Percentiles rank a stretch among this genome's conserved stretches.
phyloP scores from a whole-genome alignment of 2,329 filamentous ascomycete genomes.

The Bretziella fagacearum region DNA sequence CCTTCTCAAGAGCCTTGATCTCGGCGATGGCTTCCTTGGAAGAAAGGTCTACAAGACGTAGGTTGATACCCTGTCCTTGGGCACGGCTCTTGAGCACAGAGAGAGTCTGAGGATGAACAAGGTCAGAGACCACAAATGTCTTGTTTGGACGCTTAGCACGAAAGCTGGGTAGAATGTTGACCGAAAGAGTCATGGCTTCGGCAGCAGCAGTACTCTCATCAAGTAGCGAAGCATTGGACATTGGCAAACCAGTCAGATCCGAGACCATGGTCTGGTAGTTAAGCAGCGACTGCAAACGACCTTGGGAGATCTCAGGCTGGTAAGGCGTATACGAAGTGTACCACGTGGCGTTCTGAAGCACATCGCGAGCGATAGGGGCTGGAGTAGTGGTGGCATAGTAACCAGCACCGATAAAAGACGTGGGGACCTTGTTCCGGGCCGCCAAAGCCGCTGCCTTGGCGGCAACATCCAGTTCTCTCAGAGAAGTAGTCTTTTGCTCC shows the following conservation, averaged over 20 bases:
- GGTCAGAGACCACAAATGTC: slow-evolving; percentile 67
- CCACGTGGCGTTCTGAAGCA: slow-evolving; percentile 87
- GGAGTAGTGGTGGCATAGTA: slow-evolving; percentile 81
- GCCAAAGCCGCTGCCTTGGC: slow-evolving; percentile 23
- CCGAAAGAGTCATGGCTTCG: slow-evolving; percentile 86
- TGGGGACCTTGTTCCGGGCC: slow-evolving; percentile 25
- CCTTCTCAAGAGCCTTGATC: slow-evolving; percentile 58
- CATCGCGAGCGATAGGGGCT: slow-evolving; percentile 79
- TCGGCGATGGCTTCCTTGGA: slow-evolving; percentile 41
- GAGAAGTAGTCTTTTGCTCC: slow-evolving; percentile 19
- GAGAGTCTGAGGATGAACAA: slow-evolving; percentile 72
- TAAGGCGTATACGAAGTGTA: slow-evolving; percentile 98
- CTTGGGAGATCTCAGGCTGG: slow-evolving; percentile 94
- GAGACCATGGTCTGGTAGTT: slow-evolving; percentile 92
- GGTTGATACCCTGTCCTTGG: slow-evolving; percentile 74
- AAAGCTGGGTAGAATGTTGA: slow-evolving; percentile 39
- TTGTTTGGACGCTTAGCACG: slow-evolving; percentile 60
- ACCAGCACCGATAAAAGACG: slow-evolving; percentile 69
- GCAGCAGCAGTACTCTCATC: slow-evolving; percentile 87
- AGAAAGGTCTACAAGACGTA: slow-evolving; percentile 56
- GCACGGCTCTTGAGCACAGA: slow-evolving; percentile 71
- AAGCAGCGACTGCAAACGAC: slow-evolving; percentile 73
- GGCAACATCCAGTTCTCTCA: slow-evolving; percentile 44
- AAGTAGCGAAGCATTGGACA: slow-evolving; percentile 78
- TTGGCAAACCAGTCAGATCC: slow-evolving; percentile 71